Conservation (phyloP, 345 rosid species). For the Murraya paniculata region DNA sequence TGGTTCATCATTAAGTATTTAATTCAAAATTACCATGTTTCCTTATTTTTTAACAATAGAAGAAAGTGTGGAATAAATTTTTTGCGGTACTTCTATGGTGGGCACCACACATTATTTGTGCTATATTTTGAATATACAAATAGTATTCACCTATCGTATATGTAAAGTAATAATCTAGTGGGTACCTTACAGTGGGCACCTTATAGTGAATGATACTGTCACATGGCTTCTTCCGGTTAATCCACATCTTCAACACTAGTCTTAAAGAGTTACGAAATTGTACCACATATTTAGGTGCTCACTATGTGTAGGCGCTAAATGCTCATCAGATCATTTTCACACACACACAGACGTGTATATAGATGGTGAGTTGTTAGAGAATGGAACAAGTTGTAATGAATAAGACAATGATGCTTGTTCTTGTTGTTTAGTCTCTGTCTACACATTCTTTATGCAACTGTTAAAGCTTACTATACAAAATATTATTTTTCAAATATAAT, state of each 20-base stretch:
- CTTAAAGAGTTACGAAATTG: no score
- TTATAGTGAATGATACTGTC: no score
- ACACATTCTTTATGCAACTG: neutral
- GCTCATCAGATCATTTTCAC: no score
- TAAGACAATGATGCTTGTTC: neutral
- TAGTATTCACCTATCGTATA: no score
- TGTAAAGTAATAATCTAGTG: no score
- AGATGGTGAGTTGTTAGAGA: neutral
- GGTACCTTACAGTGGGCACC: no score
- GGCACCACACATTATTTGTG: neutral
- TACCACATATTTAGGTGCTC: no score
- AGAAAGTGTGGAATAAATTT: neutral
- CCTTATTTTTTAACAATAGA: neutral
- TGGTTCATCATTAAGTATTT: constrained; percentile 1
- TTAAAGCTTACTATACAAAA: neutral
- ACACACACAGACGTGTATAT: no score
- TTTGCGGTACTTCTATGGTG: neutral
- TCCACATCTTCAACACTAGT: no score
- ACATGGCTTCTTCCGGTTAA: no score
- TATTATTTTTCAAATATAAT: neutral
- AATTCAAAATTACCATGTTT: neutral
- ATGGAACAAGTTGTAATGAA: neutral
- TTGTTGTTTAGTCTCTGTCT: neutral
- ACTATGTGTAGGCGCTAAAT: no score
- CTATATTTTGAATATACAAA: neutral